Evolutionary conservation across 352 stramenopile genomes (phyloP).

Genomic region (Phytophthora sp.): DNA sequence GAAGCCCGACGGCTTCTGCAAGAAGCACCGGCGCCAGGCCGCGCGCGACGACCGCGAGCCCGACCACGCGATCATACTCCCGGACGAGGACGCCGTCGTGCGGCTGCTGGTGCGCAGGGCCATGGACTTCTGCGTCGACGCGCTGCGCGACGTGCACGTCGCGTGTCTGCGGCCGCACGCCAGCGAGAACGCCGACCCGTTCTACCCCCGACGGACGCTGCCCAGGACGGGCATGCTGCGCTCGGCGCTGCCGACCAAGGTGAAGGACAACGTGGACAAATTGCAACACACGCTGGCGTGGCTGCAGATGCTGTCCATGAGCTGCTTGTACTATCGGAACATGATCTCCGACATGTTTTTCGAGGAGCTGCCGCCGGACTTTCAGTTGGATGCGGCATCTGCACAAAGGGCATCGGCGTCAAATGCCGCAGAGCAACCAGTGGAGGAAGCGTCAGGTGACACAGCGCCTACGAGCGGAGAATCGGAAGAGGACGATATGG

Average conservation of each 20-base stretch:
- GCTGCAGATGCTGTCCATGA: constrained; percentile 78
- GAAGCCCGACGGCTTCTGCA: constrained; percentile 82
- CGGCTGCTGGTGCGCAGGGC: constrained; percentile 46
- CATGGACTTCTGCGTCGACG: constrained; percentile 65
- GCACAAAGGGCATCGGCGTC: not conserved
- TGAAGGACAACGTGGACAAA: constrained; percentile 63
- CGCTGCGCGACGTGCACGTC: constrained; percentile 60
- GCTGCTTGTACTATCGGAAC: constrained; percentile 70
- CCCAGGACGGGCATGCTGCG: constrained; percentile 53
- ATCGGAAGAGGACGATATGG: constrained; percentile 18
- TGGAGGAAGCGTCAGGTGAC: constrained; percentile 21
- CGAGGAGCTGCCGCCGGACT: constrained; percentile 56
- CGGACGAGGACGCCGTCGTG: constrained; percentile 47
- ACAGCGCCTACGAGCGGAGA: constrained; percentile 2
- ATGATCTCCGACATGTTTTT: constrained; percentile 67
- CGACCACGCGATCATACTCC: constrained; percentile 36
- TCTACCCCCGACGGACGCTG: constrained; percentile 37
- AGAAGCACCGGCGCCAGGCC: constrained; percentile 46
- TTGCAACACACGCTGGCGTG: constrained; percentile 65
- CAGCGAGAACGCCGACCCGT: constrained; percentile 37
- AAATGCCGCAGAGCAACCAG: constrained; percentile 5
- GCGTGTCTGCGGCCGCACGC: constrained; percentile 49
- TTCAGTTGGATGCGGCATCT: constrained; percentile 37
- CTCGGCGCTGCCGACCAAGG: constrained; percentile 42
- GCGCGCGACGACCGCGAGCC: not conserved